Percentiles rank a stretch among this genome's conserved stretches.
Evolutionary conservation across 2,329 filamentous ascomycete genomes (phyloP).

Genomic region (Fusarium algeriense): DNA sequence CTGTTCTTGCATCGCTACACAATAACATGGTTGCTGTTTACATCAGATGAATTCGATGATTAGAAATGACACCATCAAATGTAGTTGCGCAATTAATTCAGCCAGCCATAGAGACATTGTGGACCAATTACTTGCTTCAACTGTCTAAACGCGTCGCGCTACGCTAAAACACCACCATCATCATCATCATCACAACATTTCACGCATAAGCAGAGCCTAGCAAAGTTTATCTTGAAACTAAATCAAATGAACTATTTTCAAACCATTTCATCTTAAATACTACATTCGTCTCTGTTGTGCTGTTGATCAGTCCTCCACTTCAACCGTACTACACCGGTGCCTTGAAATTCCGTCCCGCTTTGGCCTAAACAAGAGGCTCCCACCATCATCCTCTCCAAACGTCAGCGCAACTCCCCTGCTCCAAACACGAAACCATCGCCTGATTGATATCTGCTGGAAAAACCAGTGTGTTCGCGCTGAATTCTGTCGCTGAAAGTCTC

Average conservation of each 20-base stretch:
- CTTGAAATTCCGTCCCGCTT: conserved; percentile 50
- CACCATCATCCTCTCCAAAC: conserved; percentile 34
- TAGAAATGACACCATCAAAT: no score
- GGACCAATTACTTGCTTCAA: conserved; percentile 25
- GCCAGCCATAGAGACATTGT: conserved; percentile 19
- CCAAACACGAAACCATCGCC: conserved; percentile 1
- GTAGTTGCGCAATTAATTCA: conserved; percentile 8
- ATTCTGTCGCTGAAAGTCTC: neutral
- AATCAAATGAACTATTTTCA: neutral
- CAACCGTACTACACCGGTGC: conserved; percentile 34
- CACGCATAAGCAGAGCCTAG: conserved; percentile 21
- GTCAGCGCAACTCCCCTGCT: conserved; percentile 39
- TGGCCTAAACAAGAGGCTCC: conserved; percentile 22
- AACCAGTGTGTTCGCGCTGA: neutral
- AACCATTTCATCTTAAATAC: neutral
- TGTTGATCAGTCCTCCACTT: neutral
- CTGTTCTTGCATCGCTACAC: conserved; percentile 14
- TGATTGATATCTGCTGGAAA: neutral
- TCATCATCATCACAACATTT: conserved; percentile 32
- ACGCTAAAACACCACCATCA: conserved; percentile 38
- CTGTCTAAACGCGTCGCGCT: conserved; percentile 33
- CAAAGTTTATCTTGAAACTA: conserved; percentile 21
- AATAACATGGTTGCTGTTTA: neutral
- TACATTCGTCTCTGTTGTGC: conserved; percentile 10
- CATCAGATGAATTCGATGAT: no score